These are phyloP conservation scores for Discostella stelligeroides DNA, from an alignment of 108 stramenopile genomes.

Conservation along the genomic window DNA sequence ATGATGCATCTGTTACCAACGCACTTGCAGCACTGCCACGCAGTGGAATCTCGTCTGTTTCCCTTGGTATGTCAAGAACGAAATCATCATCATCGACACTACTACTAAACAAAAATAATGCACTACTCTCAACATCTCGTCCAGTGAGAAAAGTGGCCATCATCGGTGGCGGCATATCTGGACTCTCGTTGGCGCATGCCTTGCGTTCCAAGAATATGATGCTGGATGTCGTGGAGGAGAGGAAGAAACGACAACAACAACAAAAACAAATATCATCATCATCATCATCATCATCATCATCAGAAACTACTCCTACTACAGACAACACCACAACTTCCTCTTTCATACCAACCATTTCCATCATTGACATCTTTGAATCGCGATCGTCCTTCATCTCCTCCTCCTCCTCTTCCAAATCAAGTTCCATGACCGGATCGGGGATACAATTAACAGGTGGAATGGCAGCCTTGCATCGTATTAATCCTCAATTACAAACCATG, in stretches of 20 bases:
- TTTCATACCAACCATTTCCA: not conserved
- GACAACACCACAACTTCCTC: not conserved
- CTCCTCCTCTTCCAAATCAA: slow-evolving; percentile 9
- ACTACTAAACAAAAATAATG: no score
- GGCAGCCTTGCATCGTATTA: slow-evolving; percentile 63
- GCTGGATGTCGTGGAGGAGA: not conserved
- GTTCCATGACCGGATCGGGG: slow-evolving; percentile 62
- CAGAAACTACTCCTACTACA: no score
- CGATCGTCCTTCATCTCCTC: not conserved
- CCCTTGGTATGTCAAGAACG: no score
- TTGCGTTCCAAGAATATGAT: slow-evolving; percentile 25
- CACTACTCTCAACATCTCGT: not conserved
- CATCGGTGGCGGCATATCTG: slow-evolving; percentile 67
- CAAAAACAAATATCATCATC: not conserved
- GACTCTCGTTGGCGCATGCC: slow-evolving; percentile 75
- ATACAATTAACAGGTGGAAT: slow-evolving; percentile 76
- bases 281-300: not conserved
- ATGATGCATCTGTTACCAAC: no score
- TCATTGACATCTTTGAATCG: slow-evolving; percentile 36
- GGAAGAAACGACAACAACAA: not conserved
- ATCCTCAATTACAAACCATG: slow-evolving; percentile 49
- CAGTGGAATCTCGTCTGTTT: no score
- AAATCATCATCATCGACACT: no score
- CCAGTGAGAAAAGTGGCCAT: slow-evolving; percentile 46
- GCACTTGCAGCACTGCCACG: no score